phyloP scores from a whole-genome alignment of 2,329 filamentous ascomycete genomes.

The Aspergillus ibericus region DNA sequence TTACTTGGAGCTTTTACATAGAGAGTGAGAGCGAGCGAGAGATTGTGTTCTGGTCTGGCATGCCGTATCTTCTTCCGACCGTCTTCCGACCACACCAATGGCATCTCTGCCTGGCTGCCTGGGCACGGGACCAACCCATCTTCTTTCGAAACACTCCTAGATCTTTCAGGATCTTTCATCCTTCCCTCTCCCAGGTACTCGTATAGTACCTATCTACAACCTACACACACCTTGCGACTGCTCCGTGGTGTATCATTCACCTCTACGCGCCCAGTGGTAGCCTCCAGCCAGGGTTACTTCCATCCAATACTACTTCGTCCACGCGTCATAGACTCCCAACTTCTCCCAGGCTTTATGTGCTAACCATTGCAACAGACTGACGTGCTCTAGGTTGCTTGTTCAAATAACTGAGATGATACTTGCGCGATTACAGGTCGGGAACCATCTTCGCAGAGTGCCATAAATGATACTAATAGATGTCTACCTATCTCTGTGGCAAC shows the following conservation, averaged over 20 bases:
- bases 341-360: background rate
- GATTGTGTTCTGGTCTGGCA: background rate
- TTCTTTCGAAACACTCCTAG: background rate
- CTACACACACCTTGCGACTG: background rate
- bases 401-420: background rate
- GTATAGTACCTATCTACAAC: too few species aligned
- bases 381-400: background rate
- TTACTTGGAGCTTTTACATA: too few species aligned
- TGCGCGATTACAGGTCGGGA: background rate
- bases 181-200: background rate
- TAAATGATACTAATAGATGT: background rate
- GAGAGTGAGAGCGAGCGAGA: too few species aligned
- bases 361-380: conserved; percentile 12
- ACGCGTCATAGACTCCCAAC: conserved; percentile 21
- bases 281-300: conserved; percentile 13
- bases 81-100: background rate
- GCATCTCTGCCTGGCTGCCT: background rate
- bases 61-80: background rate
- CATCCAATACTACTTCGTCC: conserved; percentile 16
- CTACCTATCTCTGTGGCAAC: background rate
- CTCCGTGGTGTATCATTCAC: background rate
- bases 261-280: background rate
- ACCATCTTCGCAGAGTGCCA: background rate
- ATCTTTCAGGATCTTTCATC: too few species aligned
- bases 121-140: background rate